phyloP scores from a whole-genome alignment of 805 yeast genomes.

The Starmerella sp. region DNA sequence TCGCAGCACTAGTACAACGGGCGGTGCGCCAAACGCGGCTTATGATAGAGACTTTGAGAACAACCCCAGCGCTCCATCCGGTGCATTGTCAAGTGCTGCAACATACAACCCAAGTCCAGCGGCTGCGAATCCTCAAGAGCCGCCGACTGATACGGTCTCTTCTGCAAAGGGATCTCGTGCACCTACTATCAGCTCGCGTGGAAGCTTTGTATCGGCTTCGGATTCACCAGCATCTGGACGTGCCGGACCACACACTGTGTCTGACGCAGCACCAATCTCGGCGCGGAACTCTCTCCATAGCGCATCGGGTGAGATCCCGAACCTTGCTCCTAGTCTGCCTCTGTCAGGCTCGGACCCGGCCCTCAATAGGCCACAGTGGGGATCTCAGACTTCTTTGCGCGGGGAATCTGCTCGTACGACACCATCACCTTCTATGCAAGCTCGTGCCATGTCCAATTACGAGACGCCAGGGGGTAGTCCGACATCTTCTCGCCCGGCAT shows the following conservation, averaged over 20 bases:
- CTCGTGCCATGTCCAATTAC: background rate
- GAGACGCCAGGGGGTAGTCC: background rate
- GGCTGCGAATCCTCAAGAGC: too few species aligned
- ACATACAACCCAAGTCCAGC: too few species aligned
- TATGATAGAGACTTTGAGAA: background rate
- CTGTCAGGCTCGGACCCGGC: background rate
- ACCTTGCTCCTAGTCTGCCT: background rate
- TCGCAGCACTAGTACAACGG: background rate
- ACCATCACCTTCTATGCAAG: background rate
- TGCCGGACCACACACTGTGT: background rate
- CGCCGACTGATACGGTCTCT: too few species aligned
- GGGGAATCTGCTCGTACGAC: background rate
- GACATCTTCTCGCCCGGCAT: background rate
- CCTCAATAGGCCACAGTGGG: background rate
- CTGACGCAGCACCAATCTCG: background rate
- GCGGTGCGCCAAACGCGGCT: background rate
- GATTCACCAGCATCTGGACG: background rate
- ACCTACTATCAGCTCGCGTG: background rate
- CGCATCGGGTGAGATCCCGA: background rate
- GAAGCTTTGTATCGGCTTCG: background rate
- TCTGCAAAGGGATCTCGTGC: too few species aligned
- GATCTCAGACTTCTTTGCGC: background rate
- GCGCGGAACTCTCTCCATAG: background rate
- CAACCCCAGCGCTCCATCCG: too few species aligned
- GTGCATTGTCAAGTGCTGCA: too few species aligned